A percentile compares a stretch with the other conserved stretches of the same genome.
Evolutionary conservation across 352 stramenopile species (phyloP).

Genomic region (Blastocystis sp.): DNA sequence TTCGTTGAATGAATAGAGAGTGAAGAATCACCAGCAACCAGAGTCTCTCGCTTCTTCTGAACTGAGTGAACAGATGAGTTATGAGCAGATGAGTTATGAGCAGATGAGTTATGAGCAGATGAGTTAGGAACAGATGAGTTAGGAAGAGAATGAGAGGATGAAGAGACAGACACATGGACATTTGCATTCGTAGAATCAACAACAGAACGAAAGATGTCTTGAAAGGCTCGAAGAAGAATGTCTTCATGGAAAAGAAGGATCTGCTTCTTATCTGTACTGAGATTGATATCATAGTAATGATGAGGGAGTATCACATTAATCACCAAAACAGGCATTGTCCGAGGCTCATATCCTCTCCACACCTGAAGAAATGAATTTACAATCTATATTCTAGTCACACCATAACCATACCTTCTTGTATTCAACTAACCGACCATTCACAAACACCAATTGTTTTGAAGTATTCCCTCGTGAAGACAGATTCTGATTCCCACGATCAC

Average conservation of each 20-base stretch:
- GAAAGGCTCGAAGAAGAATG: slow-evolving; percentile 59
- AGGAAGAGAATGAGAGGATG: not conserved
- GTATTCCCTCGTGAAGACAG: slow-evolving; percentile 78
- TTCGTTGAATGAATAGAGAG: too few species aligned
- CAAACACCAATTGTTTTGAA: slow-evolving; percentile 85
- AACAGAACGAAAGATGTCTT: slow-evolving; percentile 67
- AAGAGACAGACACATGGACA: not conserved
- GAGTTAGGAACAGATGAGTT: too few species aligned
- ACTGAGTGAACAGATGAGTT: too few species aligned
- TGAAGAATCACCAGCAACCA: too few species aligned
- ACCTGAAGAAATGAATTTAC: slow-evolving; percentile 74
- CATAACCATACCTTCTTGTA: slow-evolving; percentile 21
- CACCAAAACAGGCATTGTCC: slow-evolving; percentile 88
- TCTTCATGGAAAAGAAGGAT: slow-evolving; percentile 79
- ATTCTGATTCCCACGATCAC: slow-evolving; percentile 43
- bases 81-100: too few species aligned
- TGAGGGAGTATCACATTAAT: slow-evolving; percentile 84
- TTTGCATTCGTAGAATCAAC: slow-evolving; percentile 47
- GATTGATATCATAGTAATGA: slow-evolving; percentile 89
- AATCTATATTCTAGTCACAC: not conserved
- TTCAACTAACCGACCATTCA: slow-evolving; percentile 84
- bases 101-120: too few species aligned
- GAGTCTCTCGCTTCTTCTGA: too few species aligned
- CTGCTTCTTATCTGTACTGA: slow-evolving; percentile 93
- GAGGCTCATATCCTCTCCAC: slow-evolving; percentile 84